Conservation (phyloP, 768 basidiomycete genomes). For the Lentinus brumalis region DNA sequence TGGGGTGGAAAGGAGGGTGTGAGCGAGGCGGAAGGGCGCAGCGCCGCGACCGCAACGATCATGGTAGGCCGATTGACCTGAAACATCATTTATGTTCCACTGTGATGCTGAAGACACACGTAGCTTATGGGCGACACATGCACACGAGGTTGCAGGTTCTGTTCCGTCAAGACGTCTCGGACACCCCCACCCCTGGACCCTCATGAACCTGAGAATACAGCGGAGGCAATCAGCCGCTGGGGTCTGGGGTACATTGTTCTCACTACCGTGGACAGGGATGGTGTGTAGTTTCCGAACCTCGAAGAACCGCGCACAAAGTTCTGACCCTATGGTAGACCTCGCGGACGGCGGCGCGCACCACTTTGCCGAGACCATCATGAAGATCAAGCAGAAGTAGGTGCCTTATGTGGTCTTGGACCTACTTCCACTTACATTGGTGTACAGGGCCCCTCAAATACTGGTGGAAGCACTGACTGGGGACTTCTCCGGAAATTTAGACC, state of each 20-base stretch:
- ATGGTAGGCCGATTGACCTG: slow-evolving; percentile 62
- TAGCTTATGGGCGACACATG: slow-evolving; percentile 99
- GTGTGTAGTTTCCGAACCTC: slow-evolving; percentile 39
- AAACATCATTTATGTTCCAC: not conserved
- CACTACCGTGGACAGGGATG: slow-evolving; percentile 96
- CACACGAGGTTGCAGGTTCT: slow-evolving; percentile 96
- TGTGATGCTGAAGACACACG: slow-evolving; percentile 1
- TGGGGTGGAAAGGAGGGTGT: slow-evolving; percentile 85
- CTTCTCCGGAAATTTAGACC: slow-evolving; percentile 77
- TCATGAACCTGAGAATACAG: slow-evolving; percentile 97
- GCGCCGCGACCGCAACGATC: slow-evolving; percentile 94
- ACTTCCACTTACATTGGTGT: not conserved
- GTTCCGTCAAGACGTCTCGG: slow-evolving; percentile 92
- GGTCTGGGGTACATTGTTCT: slow-evolving; percentile 97
- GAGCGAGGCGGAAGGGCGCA: slow-evolving; percentile 71
- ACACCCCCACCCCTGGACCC: slow-evolving; percentile 89
- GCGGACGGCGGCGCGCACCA: slow-evolving; percentile 90
- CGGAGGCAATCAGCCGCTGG: slow-evolving; percentile 98
- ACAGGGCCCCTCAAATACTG: slow-evolving; percentile 89
- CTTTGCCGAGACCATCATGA: slow-evolving; percentile 92
- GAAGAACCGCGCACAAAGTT: not conserved
- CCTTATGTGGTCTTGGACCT: not conserved
- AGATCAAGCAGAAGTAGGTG: slow-evolving; percentile 93
- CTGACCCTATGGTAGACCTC: slow-evolving; percentile 60
- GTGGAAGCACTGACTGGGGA: slow-evolving; percentile 97